These are phyloP conservation scores for Calonectria montana DNA, from an alignment of 2,329 filamentous ascomycete species.

Conservation along the genomic window DNA sequence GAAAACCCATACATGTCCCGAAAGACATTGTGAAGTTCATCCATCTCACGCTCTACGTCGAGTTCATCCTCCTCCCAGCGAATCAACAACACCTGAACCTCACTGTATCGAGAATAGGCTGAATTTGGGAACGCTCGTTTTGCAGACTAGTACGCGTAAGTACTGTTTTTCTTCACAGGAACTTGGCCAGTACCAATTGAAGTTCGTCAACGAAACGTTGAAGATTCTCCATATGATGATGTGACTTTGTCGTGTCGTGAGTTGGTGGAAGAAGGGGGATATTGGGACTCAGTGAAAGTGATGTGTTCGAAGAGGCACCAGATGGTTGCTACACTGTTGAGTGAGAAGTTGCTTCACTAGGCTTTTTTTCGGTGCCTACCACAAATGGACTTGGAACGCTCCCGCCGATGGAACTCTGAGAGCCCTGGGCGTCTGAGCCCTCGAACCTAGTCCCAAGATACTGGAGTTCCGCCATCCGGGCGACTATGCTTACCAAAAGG, in stretches of 20 bases:
- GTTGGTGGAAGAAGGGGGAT: constrained; percentile 36
- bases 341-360: constrained; percentile 21
- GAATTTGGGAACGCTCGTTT: constrained; percentile 42
- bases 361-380: constrained; percentile 20
- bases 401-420: constrained; percentile 39
- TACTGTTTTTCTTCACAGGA: not conserved
- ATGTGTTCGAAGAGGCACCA: constrained; percentile 41
- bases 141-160: constrained; percentile 34
- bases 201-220: constrained; percentile 37
- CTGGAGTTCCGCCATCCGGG: constrained; percentile 36
- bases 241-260: constrained; percentile 41
- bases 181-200: constrained; percentile 27
- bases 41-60: constrained; percentile 38
- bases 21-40: constrained; percentile 35
- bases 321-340: constrained; percentile 33
- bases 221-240: constrained; percentile 40
- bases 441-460: constrained; percentile 39
- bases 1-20: constrained; percentile 36
- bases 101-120: constrained; percentile 39
- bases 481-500: not conserved
- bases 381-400: constrained; percentile 40
- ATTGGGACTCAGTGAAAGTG: constrained; percentile 37
- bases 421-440: constrained; percentile 28
- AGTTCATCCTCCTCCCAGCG: constrained; percentile 43
- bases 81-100: constrained; percentile 41